Conservation (phyloP, 2,329 filamentous ascomycete genomes). For the Fragosphaeria purpurea region DNA sequence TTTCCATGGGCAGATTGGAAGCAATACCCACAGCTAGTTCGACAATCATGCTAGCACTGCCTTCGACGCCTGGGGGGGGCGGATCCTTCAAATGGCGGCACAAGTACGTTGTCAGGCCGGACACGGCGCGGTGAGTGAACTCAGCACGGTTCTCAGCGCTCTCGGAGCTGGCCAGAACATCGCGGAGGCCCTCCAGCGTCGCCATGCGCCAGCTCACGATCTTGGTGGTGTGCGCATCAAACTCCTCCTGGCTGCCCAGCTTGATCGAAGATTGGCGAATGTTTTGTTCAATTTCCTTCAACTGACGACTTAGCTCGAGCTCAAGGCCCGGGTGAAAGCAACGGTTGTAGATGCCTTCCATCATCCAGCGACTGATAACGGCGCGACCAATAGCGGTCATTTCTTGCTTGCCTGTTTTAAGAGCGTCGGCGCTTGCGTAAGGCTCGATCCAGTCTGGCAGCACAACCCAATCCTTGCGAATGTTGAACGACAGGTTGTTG, state of each 20-base stretch:
- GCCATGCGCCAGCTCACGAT: conserved; percentile 89
- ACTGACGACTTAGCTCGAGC: conserved; percentile 58
- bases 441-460: conserved; percentile 72
- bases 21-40: conserved; percentile 82
- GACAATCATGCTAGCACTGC: conserved; percentile 83
- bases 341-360: conserved; percentile 82
- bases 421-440: conserved; percentile 75
- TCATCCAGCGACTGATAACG: conserved; percentile 79
- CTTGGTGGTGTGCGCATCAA: conserved; percentile 76
- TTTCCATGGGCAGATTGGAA: conserved; percentile 79
- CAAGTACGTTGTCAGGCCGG: conserved; percentile 57
- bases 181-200: conserved; percentile 81
- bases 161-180: conserved; percentile 54
- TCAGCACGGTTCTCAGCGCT: conserved; percentile 55
- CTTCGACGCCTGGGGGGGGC: conserved; percentile 70
- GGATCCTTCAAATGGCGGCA: conserved; percentile 67
- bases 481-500: conserved; percentile 89
- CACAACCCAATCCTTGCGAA: conserved; percentile 83
- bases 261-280: conserved; percentile 70
- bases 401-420: conserved; percentile 84
- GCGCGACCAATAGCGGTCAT: conserved; percentile 94
- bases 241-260: conserved; percentile 72
- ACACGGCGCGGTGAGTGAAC: conserved; percentile 61
- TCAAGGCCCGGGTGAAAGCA: conserved; percentile 90
- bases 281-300: conserved; percentile 82